Conservation (phyloP, 2,329 filamentous ascomycete genomes). For the Huntiella bhutanensis region DNA sequence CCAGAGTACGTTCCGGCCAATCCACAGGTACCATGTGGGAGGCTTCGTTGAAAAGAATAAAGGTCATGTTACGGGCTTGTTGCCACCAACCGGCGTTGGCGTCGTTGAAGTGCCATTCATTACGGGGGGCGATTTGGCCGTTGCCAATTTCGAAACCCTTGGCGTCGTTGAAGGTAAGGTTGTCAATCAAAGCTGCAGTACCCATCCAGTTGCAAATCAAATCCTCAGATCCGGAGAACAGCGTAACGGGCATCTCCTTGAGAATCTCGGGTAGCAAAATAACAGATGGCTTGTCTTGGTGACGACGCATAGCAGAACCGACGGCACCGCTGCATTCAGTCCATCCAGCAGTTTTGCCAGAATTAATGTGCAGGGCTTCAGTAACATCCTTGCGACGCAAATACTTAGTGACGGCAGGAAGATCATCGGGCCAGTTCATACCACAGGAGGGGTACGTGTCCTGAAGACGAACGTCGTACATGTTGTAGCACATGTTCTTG, state of each 20-base stretch:
- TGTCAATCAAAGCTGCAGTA: slow-evolving; percentile 77
- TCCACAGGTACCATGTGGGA: slow-evolving; percentile 99
- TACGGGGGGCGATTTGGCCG: slow-evolving; percentile 78
- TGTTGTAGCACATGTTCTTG: slow-evolving; percentile 57
- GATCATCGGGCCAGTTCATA: slow-evolving; percentile 94
- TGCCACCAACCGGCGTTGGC: slow-evolving; percentile 83
- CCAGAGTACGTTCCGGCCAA: slow-evolving; percentile 63
- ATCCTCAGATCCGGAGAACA: slow-evolving; percentile 89
- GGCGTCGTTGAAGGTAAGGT: slow-evolving; percentile 78
- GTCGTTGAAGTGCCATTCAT: slow-evolving; percentile 85
- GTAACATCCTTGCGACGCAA: slow-evolving; percentile 65
- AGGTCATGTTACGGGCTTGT: slow-evolving; percentile 83
- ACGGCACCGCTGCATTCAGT: slow-evolving; percentile 74
- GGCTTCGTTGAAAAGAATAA: slow-evolving; percentile 85
- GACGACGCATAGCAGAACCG: slow-evolving; percentile 47
- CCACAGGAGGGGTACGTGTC: slow-evolving; percentile 73
- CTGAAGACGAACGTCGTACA: slow-evolving; percentile 84
- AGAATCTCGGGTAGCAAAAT: slow-evolving; percentile 61
- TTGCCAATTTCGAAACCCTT: slow-evolving; percentile 79
- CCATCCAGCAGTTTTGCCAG: slow-evolving; percentile 75
- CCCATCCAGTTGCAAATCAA: slow-evolving; percentile 95
- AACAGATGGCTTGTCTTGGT: slow-evolving; percentile 53
- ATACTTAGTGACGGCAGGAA: slow-evolving; percentile 61
- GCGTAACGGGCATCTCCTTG: slow-evolving; percentile 54
- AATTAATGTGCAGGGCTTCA: slow-evolving; percentile 62